phyloP scores from a whole-genome alignment of 2,329 filamentous ascomycete genomes.

The Geosmithia flava region DNA sequence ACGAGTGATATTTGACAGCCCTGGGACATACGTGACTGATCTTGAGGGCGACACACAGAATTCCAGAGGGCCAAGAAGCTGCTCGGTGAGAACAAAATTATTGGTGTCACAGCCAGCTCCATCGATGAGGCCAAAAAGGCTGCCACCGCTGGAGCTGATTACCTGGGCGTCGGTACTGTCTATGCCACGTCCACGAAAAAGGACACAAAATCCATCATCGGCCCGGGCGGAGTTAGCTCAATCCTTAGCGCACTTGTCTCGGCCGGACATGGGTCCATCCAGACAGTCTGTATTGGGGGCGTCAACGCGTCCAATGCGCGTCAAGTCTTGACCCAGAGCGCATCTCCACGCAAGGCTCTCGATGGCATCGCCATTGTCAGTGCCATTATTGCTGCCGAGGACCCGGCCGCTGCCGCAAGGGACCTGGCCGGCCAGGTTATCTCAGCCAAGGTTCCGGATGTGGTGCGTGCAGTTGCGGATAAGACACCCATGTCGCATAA shows the following conservation, averaged over 20 bases:
- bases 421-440: conserved; percentile 37
- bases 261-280: conserved; percentile 29
- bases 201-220: conserved; percentile 60
- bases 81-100: conserved; percentile 66
- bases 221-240: conserved; percentile 41
- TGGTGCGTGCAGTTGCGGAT: conserved; percentile 49
- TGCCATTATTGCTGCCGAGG: conserved; percentile 64
- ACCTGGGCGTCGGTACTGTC: conserved; percentile 82
- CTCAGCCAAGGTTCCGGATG: conserved; percentile 28
- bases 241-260: conserved; percentile 43
- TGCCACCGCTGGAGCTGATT: conserved; percentile 68
- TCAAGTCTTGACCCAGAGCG: conserved; percentile 60
- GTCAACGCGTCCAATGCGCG: conserved; percentile 68
- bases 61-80: conserved; percentile 49
- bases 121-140: conserved; percentile 61
- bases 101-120: conserved; percentile 77
- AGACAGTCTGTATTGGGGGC: conserved; percentile 78
- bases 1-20: too few relatives aligned
- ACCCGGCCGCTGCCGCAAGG: conserved; percentile 52
- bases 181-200: conserved; percentile 83
- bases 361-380: conserved; percentile 83
- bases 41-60: conserved; percentile 6
- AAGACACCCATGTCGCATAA: conserved; percentile 74
- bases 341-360: conserved; percentile 41
- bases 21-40: not conserved